Percentiles rank a stretch among this genome's conserved stretches.
Conservation (phyloP, 257 asterid genomes). For the Datura wrightii region DNA sequence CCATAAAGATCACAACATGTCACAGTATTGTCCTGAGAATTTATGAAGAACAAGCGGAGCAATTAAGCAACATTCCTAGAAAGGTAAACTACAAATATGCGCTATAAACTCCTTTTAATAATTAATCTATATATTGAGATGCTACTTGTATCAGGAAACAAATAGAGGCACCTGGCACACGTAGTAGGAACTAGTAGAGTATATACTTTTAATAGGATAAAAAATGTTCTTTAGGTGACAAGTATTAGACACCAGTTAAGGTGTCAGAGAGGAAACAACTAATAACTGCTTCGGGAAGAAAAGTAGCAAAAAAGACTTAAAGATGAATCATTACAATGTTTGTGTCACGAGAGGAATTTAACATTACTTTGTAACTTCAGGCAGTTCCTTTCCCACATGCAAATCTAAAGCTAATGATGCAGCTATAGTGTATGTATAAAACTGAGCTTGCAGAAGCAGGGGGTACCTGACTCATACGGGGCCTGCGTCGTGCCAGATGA, state of each 20-base stretch:
- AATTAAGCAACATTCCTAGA: not conserved
- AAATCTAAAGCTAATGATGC: slow-evolving; percentile 8
- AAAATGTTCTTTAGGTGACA: not conserved
- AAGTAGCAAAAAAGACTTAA: not conserved
- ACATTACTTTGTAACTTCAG: not conserved
- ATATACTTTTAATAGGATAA: not conserved
- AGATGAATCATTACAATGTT: not conserved
- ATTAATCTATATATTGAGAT: not conserved
- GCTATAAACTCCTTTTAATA: not conserved
- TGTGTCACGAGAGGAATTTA: not conserved
- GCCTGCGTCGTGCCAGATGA: slow-evolving; percentile 87
- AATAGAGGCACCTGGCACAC: not conserved
- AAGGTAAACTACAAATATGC: not conserved
- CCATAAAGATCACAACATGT: slow-evolving; percentile 1
- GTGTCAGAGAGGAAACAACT: not conserved
- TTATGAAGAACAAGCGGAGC: not conserved
- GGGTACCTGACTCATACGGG: slow-evolving; percentile 79
- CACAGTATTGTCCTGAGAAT: not conserved
- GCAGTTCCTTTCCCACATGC: not conserved
- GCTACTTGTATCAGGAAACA: not conserved
- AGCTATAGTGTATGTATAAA: not conserved
- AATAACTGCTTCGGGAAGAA: not conserved
- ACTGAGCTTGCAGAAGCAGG: slow-evolving; percentile 5
- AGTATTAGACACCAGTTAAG: not conserved
- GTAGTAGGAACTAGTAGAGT: not conserved